Percentiles rank a stretch among this genome's conserved stretches.
Conservation (phyloP, 768 basidiomycete genomes). For the Amanita phalloides region DNA sequence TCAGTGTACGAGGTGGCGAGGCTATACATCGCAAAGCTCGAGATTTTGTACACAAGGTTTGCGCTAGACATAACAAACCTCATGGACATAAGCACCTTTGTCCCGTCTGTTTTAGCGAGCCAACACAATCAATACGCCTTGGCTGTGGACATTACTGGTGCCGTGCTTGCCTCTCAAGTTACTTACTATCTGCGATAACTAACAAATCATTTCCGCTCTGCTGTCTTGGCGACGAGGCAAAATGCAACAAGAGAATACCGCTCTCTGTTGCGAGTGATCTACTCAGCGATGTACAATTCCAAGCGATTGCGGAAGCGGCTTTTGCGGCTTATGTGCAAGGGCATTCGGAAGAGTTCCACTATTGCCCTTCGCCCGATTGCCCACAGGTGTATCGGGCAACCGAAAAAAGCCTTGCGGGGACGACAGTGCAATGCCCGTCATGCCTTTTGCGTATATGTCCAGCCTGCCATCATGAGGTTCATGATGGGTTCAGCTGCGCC, state of each 20-base stretch:
- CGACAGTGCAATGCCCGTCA: conserved; percentile 56
- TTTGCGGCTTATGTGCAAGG: conserved; percentile 52
- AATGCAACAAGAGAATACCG: conserved; percentile 47
- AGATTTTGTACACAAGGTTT: conserved; percentile 29
- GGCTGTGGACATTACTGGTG: conserved; percentile 66
- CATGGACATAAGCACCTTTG: conserved; percentile 24
- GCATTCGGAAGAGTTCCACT: conserved; percentile 51
- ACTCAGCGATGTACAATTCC: conserved; percentile 41
- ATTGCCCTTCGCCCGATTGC: conserved; percentile 77
- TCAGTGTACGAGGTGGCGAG: conserved; percentile 50
- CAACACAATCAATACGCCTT: conserved; percentile 39
- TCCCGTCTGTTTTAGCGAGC: conserved; percentile 61
- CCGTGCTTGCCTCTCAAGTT: conserved; percentile 45
- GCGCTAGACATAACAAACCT: conserved; percentile 21
- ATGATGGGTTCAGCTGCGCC: conserved; percentile 59
- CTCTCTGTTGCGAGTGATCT: conserved; percentile 37
- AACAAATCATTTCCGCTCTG: conserved; percentile 57
- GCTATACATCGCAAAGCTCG: conserved; percentile 17
- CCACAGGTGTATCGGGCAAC: conserved; percentile 58
- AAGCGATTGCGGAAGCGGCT: conserved; percentile 44
- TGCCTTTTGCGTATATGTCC: conserved; percentile 65
- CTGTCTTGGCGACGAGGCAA: conserved; percentile 57
- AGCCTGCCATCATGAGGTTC: conserved; percentile 40
- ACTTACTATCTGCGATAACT: conserved; percentile 46
- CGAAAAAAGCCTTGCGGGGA: conserved; percentile 21